These are phyloP conservation scores for Hansenula sp. DNA, from an alignment of 1,139 yeast genomes.

Conservation along the genomic window DNA sequence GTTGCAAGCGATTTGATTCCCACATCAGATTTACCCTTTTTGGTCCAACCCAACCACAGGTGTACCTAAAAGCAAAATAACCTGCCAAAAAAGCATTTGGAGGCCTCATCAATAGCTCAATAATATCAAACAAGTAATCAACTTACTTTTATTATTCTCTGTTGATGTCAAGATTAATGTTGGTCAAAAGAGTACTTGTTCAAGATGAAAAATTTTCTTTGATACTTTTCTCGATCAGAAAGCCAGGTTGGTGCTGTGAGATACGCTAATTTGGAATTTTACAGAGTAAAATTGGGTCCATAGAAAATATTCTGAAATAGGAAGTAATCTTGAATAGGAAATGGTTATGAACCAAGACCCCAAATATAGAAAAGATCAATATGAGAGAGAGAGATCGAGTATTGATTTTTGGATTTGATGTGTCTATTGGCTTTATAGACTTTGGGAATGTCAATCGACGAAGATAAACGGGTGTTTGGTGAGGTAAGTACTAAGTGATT, in stretches of 20 bases:
- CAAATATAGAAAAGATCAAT: not conserved
- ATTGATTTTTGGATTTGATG: not conserved
- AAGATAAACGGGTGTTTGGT: constrained; percentile 14
- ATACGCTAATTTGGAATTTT: not conserved
- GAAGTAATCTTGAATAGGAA: too few species aligned
- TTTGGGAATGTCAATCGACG: constrained; percentile 7
- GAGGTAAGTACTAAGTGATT: constrained; percentile 8
- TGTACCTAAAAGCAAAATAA: not conserved
- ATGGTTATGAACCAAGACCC: not conserved
- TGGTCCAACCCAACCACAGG: not conserved
- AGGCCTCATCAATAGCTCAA: constrained; percentile 4
- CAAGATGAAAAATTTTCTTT: not conserved
- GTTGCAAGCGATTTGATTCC: constrained; percentile 20
- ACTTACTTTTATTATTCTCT: not conserved
- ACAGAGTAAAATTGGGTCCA: not conserved
- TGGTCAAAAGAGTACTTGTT: not conserved
- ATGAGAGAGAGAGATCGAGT: constrained; percentile 3
- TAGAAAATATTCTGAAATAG: not conserved
- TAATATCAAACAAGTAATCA: not conserved
- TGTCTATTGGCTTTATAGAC: too few species aligned
- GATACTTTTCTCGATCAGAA: too few species aligned
- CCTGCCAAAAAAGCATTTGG: too few species aligned
- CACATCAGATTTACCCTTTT: constrained; percentile 15
- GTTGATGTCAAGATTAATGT: not conserved
- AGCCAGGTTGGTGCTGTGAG: too few species aligned